Evolutionary conservation across 768 basidiomycete species (phyloP).

Genomic region (Agaricus blazei): DNA sequence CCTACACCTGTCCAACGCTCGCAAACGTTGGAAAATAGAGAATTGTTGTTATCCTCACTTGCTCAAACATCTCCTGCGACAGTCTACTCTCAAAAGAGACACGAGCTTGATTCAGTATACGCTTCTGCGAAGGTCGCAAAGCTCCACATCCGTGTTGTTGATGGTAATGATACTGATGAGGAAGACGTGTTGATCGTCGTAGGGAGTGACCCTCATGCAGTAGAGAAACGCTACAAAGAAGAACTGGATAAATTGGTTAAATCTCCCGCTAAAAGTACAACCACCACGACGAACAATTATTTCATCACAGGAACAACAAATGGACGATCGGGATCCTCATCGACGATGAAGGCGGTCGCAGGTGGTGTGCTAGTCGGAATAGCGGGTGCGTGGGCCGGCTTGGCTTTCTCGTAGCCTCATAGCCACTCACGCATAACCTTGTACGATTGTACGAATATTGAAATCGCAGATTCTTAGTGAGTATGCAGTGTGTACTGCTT

Average conservation of each 20-base stretch:
- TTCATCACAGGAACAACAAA: slow-evolving; percentile 8
- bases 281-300: slow-evolving; percentile 10
- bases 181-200: slow-evolving; percentile 44
- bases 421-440: not conserved
- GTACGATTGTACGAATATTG: too few species aligned
- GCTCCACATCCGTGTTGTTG: slow-evolving; percentile 38
- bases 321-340: slow-evolving; percentile 8
- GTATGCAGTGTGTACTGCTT: not conserved
- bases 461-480: too few species aligned
- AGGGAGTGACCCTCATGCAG: slow-evolving; percentile 45
- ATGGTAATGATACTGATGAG: slow-evolving; percentile 28
- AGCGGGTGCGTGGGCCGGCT: slow-evolving; percentile 53
- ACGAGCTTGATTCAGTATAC: slow-evolving; percentile 36
- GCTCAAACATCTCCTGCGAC: slow-evolving; percentile 38
- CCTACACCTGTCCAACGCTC: slow-evolving; percentile 35
- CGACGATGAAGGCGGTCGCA: slow-evolving; percentile 37
- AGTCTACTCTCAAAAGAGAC: slow-evolving; percentile 41
- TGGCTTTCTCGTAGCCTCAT: slow-evolving; percentile 39
- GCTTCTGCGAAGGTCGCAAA: slow-evolving; percentile 36
- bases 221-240: slow-evolving; percentile 30
- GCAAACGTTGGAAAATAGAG: slow-evolving; percentile 50
- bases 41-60: slow-evolving; percentile 44
- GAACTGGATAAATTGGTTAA: slow-evolving; percentile 23
- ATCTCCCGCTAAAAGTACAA: slow-evolving; percentile 13
- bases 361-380: slow-evolving; percentile 58